Evolutionary conservation across 345 rosid species (phyloP), one percentile per base, ranked within the genome.

Genomic region (Pseudoturritis turrita): DNA sequence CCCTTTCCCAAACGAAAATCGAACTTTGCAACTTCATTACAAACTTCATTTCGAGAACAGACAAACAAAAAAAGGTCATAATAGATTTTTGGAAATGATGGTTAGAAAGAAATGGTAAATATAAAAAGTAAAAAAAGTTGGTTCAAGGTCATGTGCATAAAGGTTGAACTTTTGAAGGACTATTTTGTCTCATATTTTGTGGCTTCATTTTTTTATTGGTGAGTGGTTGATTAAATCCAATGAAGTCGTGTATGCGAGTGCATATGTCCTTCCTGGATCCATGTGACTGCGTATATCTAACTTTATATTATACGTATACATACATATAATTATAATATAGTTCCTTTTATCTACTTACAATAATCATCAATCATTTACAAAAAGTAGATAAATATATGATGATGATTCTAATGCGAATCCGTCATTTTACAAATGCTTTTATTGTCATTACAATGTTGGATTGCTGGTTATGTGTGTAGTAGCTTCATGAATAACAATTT

Each of bases 91-190:
- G 2, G 10, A 21, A 4, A 33, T 22, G 22, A 69, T 33, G 2
- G 26, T 45, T 35, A 33, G 39, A 47, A 47, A 23, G 31, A 45
- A 59, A 58, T 50, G 45, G 76, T 72, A 62, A 62, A 44, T 43
- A 44, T 23, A 10, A 43, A 50, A 72, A 22, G 31, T 17, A 3
- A 40, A 51, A 53, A 37, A 72, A 41, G 39, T 36, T 62, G 39
- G 63, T 33, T 72, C 55, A 43, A 15, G 33, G 70, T 33, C 76
- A 72, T 63, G 76, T 63, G 70, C 64, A 72, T 72, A 63, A 72
- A 72, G 77, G 70, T 53, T 22, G 40, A 64, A 64, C 65, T 73
- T 64, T 64, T 55, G 50, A 73, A 73, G 77, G 77, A 64, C 77
- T 73, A 41, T 73, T 73, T 73, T 64, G 77, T 73, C 77, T 64